Evolutionary conservation across 331 rosid genomes (phyloP), one percentile per base, ranked within the genome.

Genomic region (Cucumis variabilis): DNA sequence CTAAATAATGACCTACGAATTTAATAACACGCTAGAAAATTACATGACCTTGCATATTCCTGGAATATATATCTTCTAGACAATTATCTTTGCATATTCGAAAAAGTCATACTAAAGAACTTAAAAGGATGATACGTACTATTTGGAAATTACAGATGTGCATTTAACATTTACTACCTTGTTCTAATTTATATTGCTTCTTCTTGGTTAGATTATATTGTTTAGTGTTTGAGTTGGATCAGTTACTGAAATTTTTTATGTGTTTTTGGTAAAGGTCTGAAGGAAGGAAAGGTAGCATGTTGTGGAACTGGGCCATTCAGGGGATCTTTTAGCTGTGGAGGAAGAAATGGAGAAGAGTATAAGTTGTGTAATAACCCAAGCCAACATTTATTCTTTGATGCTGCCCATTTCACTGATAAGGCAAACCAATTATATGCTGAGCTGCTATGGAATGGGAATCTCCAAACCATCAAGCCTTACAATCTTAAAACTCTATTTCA

Each of bases 381-480:
- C 78, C 89, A 91, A 12, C 25, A 90, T 83, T 89, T 96, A 69
- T 96, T 92, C 79, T 96, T 96, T 96, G 99, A 96, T 66, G 91
- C 93, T 25, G 86, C 73, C 89, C 99, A 96, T 93, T 89, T 88
- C 66, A 95, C 98, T n/a, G 96, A 96, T 51, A 92, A 67, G 74
- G 91, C 89, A 10, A 83, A 94, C 92, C 89, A 91, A 76, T 92
- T 90, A 85, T 30, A 93, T 13, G 95, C 98, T 12, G 14, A 78
- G 88, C 76, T 87, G n/a, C 88, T 95, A 92, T 94, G 98, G 98
- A 85, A 71, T 75, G 89, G 83, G n/a, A 51, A 7, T 25, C 25
- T 41, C 63, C 70, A 79, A 24, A 62, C 46, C 23, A 53, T 48
- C 12, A 72, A 84, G 82, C 90, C 91, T 66, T 89, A 87, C 85